phyloP scores from a whole-genome alignment of 1,284 basidiomycete genomes.

The Lignosus rhinocerotis region DNA sequence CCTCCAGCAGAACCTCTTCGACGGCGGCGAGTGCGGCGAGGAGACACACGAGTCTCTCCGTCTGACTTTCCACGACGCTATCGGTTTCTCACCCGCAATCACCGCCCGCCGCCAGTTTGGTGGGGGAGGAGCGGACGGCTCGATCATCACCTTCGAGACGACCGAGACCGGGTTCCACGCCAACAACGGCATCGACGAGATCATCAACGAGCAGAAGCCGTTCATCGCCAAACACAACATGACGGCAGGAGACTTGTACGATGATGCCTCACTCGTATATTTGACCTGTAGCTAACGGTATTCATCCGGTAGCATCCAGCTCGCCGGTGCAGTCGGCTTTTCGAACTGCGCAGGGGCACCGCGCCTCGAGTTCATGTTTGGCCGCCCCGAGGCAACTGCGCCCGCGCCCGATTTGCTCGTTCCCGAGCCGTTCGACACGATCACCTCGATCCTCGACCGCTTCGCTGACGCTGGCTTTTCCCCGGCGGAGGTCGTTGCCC shows the following conservation, averaged over 20 bases:
- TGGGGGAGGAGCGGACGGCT: slow-evolving; percentile 33
- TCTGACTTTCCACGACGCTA: slow-evolving; percentile 36
- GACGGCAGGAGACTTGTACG: slow-evolving; percentile 28
- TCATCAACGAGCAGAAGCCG: slow-evolving; percentile 27
- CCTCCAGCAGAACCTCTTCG: slow-evolving; percentile 40
- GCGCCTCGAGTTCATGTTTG: slow-evolving; percentile 34
- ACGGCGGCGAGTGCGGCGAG: slow-evolving; percentile 29
- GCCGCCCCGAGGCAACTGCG: slow-evolving; percentile 25
- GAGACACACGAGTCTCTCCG: slow-evolving; percentile 34
- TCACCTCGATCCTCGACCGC: slow-evolving; percentile 28
- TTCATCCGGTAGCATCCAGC: slow-evolving; percentile 27
- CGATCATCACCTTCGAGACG: slow-evolving; percentile 26
- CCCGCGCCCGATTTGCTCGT: slow-evolving; percentile 40
- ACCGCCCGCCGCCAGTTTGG: slow-evolving; percentile 21
- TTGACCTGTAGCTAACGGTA: not conserved
- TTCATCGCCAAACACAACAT: slow-evolving; percentile 30
- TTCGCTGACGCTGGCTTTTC: slow-evolving; percentile 32
- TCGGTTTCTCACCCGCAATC: slow-evolving; percentile 26
- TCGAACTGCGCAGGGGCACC: slow-evolving; percentile 35
- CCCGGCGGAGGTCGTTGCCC: slow-evolving; percentile 41
- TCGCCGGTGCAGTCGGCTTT: slow-evolving; percentile 33
- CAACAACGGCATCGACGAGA: slow-evolving; percentile 32
- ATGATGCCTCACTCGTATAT: not conserved
- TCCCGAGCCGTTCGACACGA: slow-evolving; percentile 42
- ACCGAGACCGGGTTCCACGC: slow-evolving; percentile 29